phyloP scores from a whole-genome alignment of 305 asterid species.

The Ruellia speciosa region DNA sequence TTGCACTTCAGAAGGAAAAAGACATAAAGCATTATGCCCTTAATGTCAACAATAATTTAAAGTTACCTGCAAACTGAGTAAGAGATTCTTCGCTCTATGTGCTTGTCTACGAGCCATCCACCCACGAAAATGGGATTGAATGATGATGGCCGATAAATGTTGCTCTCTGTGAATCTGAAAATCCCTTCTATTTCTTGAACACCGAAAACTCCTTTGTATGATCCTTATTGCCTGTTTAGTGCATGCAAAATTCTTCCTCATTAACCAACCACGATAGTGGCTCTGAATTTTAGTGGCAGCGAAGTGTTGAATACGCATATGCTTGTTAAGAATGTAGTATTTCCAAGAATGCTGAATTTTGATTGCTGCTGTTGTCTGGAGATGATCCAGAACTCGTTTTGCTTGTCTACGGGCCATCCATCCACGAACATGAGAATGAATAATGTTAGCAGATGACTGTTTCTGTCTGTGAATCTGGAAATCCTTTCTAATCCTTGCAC shows the following conservation, averaged over 20 bases:
- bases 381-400: conserved; percentile 8
- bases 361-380: not conserved
- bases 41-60: not conserved
- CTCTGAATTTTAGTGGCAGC: not conserved
- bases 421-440: conserved; percentile 67
- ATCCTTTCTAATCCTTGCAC: conserved; percentile 36
- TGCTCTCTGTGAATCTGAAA: conserved; percentile 35
- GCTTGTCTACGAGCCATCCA: conserved; percentile 54
- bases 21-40: no score
- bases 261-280: not conserved
- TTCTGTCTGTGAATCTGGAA: conserved; percentile 31
- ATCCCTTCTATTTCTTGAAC: conserved; percentile 36
- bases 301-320: not conserved
- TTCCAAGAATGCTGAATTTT: not conserved
- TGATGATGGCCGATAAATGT: conserved; percentile 37
- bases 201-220: conserved; percentile 29
- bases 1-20: conserved; percentile 11
- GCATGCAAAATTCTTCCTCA: not conserved
- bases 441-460: conserved; percentile 35
- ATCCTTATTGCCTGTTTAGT: not conserved
- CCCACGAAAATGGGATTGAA: conserved; percentile 67
- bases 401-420: conserved; percentile 54
- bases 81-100: conserved; percentile 27
- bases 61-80: conserved; percentile 50
- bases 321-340: not conserved